These are phyloP conservation scores for Phytopythium oedochilum DNA, from an alignment of 352 stramenopile genomes.

Conservation along the genomic window DNA sequence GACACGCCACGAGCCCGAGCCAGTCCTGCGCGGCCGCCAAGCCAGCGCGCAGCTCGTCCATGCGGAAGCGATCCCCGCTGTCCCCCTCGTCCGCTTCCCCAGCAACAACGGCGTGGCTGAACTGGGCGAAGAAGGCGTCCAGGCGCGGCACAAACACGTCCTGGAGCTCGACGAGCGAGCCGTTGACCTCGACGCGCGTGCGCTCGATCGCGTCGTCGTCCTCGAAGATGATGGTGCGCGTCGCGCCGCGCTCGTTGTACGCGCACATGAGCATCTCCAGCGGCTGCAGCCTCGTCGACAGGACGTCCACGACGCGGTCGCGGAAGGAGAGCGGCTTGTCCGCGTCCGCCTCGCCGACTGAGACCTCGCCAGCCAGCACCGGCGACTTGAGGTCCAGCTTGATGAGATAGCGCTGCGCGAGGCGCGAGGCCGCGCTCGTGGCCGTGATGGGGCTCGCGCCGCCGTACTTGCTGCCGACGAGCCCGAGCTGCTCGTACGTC, in stretches of 20 bases:
- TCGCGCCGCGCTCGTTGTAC: slow-evolving; percentile 54
- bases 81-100: slow-evolving; percentile 1
- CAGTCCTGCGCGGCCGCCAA: slow-evolving; percentile 67
- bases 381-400: slow-evolving; percentile 51
- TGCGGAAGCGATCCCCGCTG: background rate
- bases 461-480: slow-evolving; percentile 66
- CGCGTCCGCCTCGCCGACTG: background rate
- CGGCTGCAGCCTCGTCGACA: slow-evolving; percentile 44
- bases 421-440: background rate
- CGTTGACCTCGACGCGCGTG: slow-evolving; percentile 59
- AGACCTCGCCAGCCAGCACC: slow-evolving; percentile 21
- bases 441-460: slow-evolving; percentile 15
- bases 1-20: slow-evolving; percentile 65
- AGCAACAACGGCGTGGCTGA: background rate
- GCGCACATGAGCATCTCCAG: slow-evolving; percentile 75
- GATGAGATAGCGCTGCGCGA: slow-evolving; percentile 55
- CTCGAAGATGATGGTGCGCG: slow-evolving; percentile 65
- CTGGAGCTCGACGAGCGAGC: slow-evolving; percentile 26
- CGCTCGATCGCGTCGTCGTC: slow-evolving; percentile 61
- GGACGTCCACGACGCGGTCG: slow-evolving; percentile 37
- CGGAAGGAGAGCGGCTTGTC: slow-evolving; percentile 2
- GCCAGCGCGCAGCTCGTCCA: slow-evolving; percentile 23
- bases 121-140: slow-evolving; percentile 30
- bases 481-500: slow-evolving; percentile 67
- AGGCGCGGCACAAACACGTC: slow-evolving; percentile 56